Evolutionary conservation across 192 early-diverging fungal species (phyloP).

Genomic region (Backusella tarrabulga): DNA sequence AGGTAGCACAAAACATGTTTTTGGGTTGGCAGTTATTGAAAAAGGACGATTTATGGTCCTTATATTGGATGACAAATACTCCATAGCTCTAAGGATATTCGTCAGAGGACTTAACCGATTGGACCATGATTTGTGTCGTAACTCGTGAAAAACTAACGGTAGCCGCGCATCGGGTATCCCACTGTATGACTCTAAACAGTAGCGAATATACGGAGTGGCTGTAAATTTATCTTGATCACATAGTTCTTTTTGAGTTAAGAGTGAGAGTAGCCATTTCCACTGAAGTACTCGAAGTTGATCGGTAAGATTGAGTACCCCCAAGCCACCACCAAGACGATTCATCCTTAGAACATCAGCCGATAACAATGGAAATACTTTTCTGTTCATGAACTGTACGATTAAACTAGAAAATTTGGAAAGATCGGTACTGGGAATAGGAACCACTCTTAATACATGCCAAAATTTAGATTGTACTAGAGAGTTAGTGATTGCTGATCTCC

Average conservation of each 20-base stretch:
- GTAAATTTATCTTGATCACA: too few species aligned
- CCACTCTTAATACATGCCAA: not conserved
- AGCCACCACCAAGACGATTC: not conserved
- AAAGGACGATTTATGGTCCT: too few species aligned
- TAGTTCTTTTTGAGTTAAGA: not conserved
- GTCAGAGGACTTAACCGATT: too few species aligned
- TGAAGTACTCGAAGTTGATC: not conserved
- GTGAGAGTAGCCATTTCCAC: not conserved
- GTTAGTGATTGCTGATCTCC: not conserved
- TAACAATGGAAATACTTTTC: not conserved
- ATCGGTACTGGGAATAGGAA: not conserved
- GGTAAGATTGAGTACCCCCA: not conserved
- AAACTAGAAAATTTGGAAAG: not conserved
- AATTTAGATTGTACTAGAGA: conserved; percentile 10
- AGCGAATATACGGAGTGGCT: too few species aligned
- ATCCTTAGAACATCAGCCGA: not conserved
- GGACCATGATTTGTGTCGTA: too few species aligned
- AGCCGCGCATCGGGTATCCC: too few species aligned
- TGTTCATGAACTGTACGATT: not conserved
- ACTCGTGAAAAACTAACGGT: too few species aligned
- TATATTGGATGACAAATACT: too few species aligned
- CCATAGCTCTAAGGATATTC: too few species aligned
- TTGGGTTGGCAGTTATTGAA: too few species aligned
- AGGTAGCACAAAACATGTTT: too few species aligned
- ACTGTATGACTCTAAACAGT: too few species aligned